Evolutionary conservation across 1,284 basidiomycete species (phyloP), one percentile per base, ranked within the genome.

Genomic region (Sanguinoderma infundibulare): DNA sequence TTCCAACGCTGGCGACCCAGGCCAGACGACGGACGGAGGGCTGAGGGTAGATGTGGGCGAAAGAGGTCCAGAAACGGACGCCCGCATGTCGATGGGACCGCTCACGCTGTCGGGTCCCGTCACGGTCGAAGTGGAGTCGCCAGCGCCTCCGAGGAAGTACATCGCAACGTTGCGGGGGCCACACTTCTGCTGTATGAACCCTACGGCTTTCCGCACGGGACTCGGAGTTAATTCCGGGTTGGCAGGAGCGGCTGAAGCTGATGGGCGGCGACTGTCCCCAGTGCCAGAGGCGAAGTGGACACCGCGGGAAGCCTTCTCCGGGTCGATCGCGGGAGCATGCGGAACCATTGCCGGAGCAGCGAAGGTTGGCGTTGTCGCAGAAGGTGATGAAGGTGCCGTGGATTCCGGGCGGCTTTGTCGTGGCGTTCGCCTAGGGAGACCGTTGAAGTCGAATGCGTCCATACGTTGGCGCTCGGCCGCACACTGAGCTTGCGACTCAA

Each of bases 401-500:
- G 59, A 50, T 5, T 60, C 61, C n/a, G 58, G 17, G 5, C 57
- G 53, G 35, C 40, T 22, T 24, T 57, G 32, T 20, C 65, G 59
- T 17, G 61, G 40, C 15, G 61, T 32, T 30, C 65, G 65, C 4
- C 64, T 65, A 20, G 78, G 78, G 14, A 89, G 78, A 10, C 81
- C 79, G 63, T 87, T 85, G 58, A 89, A 88, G 69, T 89, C 83
- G 69, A 89, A 89, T 8, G 77, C 64, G 20, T 78, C 77, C 4
- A 84, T 71, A 8, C 73, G 73, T 64, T 84, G 83, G 44, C 76
- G 76, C 47, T 72, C 68, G 22, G 65, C 65, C n/a, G 67, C 59
- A 22, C 60, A 58, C 12, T 59, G 61, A 0, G 59, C 55, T 46
- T 67, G 64, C 0, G 69, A 70, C 58, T 72, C 71, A 28, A 69